Base-by-base conservation (phyloP, 441 rosid species). In the Euphorbia celastroides region DNA sequence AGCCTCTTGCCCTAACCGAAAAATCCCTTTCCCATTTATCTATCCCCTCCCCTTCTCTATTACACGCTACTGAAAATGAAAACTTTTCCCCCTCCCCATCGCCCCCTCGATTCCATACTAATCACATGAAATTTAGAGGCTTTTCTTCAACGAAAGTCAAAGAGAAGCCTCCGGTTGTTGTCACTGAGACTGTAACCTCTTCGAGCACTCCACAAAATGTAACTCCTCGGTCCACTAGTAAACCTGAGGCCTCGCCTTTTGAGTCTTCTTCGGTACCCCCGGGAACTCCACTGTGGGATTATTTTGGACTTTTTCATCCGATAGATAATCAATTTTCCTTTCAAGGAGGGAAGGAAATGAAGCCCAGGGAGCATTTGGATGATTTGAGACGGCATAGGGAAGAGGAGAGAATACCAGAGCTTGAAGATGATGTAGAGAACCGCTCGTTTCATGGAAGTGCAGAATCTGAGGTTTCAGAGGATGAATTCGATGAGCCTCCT, bases 241-340 rank as follows among this genome's bases (percentile, higher is more conserved):
- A 74, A 68, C 73, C 82, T 26, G 90, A 87, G 66, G 22, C 82
- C 44, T 79, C 73, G 31, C 77, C 82, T 23, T 72, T 74, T 62
- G 89, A 82, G 64, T 83, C 71, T 70, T 84, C 96, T 60, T 61
- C 81, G 20, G 56, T 72, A 50, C 86, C 86, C 6, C 58, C 90
- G 32, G 88, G 74, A 73, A 76, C 86, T 60, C 85, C 88, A 16
- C 87, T 77, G 8, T 94, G 99, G 99, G 99, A 94, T 83, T 94
- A 74, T 72, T 92, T 94, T 79, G 89, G 81, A 57, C 88, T 81
- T 70, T 76, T 62, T 75, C 92, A 85, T 75, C 90, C 98, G 7
- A 77, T 81, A 26, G 94, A 90, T 68, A 60, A 73, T 70, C 84
- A 82, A 44, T 80, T 85, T 67, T 80, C 93, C 50, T 72, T 76